Evolutionary conservation across 805 yeast species (phyloP), one percentile per base, ranked within the genome.

Genomic region (Wickerhamiella australiensis): DNA sequence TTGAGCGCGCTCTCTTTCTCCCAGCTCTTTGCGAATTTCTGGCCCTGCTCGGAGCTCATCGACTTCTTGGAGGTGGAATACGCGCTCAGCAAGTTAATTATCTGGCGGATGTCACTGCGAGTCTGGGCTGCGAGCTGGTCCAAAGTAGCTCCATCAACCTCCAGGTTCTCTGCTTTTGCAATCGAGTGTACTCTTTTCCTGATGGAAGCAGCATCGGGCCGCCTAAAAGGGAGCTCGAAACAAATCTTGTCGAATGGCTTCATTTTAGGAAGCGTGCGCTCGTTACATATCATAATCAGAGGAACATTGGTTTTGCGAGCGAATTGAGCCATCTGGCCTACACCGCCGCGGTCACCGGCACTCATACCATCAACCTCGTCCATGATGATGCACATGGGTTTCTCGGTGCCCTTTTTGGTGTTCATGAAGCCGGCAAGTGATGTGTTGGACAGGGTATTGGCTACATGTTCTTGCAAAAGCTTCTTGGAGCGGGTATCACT

Each of bases 291-390:
- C 49, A 90, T 72, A 52, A 92, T 87, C 69, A 92, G 75, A 13
- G 99, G 98, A 57, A 90, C 85, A 41, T 79, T 74, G 0, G 97
- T 87, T 46, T 79, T 80, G 40, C 82, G 74, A 62, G 96, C 88
- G 57, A 85, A 82, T 37, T 82, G 79, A 0, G 96, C 86, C 65
- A 92, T 73, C 53, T 87, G 94, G 21, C 96, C 96, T 23, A 92
- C 95, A 54, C 99, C 99, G 53, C 99, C 99, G 58, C 92, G 81
- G 66, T 92, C 99, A 55, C 99, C 99, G 61, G 94, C 87, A 37
- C 95, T 85, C 97, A 92, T 92, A 57, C 99, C 99, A 65, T 92
- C 99, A 26, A 92, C 97, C 68, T 92, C 99, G 67, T 92, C 99
- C 97, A 92, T 87, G 54, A 92, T 82, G 43, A 92, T 72, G 50